Evolutionary conservation across 495 filamentous ascomycete genomes (phyloP).

Genomic region (Margaritispora aquatica): DNA sequence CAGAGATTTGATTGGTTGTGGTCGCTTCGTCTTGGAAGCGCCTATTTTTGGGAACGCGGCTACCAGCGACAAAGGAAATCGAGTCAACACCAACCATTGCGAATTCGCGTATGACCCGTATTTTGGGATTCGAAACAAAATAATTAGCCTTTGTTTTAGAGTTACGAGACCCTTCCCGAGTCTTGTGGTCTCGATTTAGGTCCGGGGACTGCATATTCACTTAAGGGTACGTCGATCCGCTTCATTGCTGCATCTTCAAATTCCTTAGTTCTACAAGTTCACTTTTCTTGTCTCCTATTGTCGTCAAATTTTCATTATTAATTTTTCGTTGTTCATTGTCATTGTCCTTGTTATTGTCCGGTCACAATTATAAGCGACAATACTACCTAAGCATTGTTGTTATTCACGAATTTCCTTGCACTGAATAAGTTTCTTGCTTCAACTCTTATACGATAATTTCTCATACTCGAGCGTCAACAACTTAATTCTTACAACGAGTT

Average conservation of each 20-base stretch:
- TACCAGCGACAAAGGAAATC: conserved; percentile 21
- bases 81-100: conserved; percentile 11
- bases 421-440: conserved; percentile 12
- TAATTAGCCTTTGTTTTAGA: conserved; percentile 16
- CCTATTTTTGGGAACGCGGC: conserved; percentile 20
- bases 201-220: conserved; percentile 3
- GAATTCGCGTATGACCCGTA: conserved; percentile 5
- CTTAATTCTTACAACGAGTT: background rate
- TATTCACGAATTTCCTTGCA: conserved; percentile 26
- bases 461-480: background rate
- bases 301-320: too few relatives aligned
- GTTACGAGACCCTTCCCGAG: conserved; percentile 14
- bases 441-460: conserved; percentile 11
- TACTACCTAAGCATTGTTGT: conserved; percentile 8
- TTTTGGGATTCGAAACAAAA: conserved; percentile 24
- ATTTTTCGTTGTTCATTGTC: too few relatives aligned
- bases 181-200: conserved; percentile 3
- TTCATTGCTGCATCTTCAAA: conserved; percentile 8
- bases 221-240: conserved; percentile 18
- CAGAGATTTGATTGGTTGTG: conserved; percentile 18
- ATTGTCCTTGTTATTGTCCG: conserved; percentile 8
- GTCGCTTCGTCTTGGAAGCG: conserved; percentile 16
- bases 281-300: conserved; percentile 16
- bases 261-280: conserved; percentile 11
- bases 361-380: conserved; percentile 16